Percentiles rank a stretch among this genome's conserved stretches.
These are phyloP conservation scores for Sonneratia caseolaris DNA, from an alignment of 345 rosid genomes.

Conservation along the genomic window DNA sequence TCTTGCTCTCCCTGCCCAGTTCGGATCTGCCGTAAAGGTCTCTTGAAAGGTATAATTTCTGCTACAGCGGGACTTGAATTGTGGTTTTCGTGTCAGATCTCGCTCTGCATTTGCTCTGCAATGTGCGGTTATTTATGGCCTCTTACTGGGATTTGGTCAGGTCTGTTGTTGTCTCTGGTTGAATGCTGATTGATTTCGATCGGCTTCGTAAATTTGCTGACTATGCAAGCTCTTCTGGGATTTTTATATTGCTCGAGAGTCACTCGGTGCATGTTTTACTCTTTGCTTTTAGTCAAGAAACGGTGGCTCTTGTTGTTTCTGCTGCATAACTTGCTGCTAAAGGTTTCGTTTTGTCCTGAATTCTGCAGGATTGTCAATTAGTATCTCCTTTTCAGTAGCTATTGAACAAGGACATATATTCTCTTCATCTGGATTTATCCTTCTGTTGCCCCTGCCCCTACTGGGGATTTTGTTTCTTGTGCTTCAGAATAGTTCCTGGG, in stretches of 20 bases:
- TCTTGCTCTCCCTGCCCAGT: neutral
- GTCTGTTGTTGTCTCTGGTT: neutral
- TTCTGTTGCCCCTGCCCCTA: neutral
- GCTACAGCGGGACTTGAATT: neutral
- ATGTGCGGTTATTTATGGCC: neutral
- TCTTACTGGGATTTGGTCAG: neutral
- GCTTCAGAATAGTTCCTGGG: neutral
- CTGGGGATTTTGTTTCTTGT: slow-evolving; percentile 5
- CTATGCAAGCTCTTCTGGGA: neutral
- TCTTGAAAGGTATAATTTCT: neutral
- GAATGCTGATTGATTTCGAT: slow-evolving; percentile 2
- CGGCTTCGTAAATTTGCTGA: neutral
- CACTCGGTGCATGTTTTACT: neutral
- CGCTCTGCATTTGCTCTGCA: neutral
- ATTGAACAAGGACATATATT: slow-evolving; percentile 3
- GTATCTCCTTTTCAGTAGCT: neutral
- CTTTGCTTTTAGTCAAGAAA: slow-evolving; percentile 5
- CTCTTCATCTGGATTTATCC: neutral
- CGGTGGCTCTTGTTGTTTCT: neutral
- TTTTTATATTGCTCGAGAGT: neutral
- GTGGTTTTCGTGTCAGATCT: slow-evolving; percentile 3
- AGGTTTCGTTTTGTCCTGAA: neutral
- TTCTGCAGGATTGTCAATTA: neutral
- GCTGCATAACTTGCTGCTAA: neutral
- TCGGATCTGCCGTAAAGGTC: slow-evolving; percentile 3